Conservation (phyloP, 129 eudicot species). For the sunflower (Helianthus annuus) region DNA sequence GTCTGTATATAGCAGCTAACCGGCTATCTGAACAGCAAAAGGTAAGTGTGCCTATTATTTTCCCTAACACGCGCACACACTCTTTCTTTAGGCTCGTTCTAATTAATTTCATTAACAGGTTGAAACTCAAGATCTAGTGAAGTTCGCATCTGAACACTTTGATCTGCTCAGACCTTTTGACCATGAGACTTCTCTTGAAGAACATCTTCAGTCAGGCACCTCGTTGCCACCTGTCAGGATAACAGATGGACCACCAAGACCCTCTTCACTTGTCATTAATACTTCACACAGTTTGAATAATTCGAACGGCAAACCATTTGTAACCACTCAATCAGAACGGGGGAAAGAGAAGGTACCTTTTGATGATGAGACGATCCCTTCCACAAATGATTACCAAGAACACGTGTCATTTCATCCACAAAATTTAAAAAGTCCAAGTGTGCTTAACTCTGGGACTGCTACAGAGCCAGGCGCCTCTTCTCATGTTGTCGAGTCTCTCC, state of each 20-base stretch:
- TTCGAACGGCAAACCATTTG: neutral
- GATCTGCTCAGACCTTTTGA: slow-evolving; percentile 30
- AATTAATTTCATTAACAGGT: slow-evolving; percentile 37
- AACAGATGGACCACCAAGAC: slow-evolving; percentile 16
- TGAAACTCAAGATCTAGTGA: slow-evolving; percentile 37
- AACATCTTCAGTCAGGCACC: slow-evolving; percentile 14
- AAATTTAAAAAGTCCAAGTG: slow-evolving; percentile 2
- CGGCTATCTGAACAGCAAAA: slow-evolving; percentile 53
- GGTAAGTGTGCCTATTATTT: slow-evolving; percentile 30
- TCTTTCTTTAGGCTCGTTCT: neutral
- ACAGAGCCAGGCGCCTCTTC: slow-evolving; percentile 30
- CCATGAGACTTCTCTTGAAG: slow-evolving; percentile 35
- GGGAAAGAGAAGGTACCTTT: slow-evolving; percentile 19
- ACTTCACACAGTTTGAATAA: neutral
- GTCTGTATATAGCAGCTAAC: slow-evolving; percentile 40
- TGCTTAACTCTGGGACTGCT: neutral
- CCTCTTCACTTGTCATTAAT: slow-evolving; percentile 6
- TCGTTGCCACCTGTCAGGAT: slow-evolving; percentile 6
- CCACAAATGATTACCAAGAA: slow-evolving; percentile 6
- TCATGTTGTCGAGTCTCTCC: neutral
- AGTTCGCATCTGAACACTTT: slow-evolving; percentile 52
- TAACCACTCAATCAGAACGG: slow-evolving; percentile 27
- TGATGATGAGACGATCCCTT: slow-evolving; percentile 27
- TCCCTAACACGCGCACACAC: neutral
- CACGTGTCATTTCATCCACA: neutral